Base-by-base conservation (phyloP, 2,329 filamentous ascomycete species). In the Tolypocladium endophyticum region DNA sequence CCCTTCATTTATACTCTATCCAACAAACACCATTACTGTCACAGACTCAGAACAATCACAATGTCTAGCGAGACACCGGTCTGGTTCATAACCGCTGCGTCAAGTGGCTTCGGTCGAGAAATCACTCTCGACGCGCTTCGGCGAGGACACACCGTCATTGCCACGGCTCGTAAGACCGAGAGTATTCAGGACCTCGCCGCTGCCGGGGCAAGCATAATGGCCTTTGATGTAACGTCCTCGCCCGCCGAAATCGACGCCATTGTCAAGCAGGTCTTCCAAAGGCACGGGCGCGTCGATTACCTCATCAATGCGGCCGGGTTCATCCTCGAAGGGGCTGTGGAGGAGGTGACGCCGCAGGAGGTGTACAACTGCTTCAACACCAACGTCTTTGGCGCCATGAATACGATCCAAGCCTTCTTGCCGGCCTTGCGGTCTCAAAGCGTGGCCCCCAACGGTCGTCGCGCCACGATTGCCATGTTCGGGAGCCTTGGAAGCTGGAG, bases 71-170 rank as follows among this genome's bases (percentile, higher is more conserved):
- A 36, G 8, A 4, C 35, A 36, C 35, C 35, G 16, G 38, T 80
- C 36, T 84, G 81, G 80, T 77, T 84, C 69, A 77, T 84, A 65
- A 77, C 76, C 14, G 81, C 79, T 33, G 75, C 75, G 54, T 80
- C 79, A 28, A 79, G 76, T 23, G 81, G 81, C 57, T 78, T 84
- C 61, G 81, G 81, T 8, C 70, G 71, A 6, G 68, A 72, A 8
- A 76, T 83, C 35, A 75, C 76, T 36, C 65, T 73, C 36, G 65
- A 71, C 14, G 76, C 79, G 1, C 72, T 83, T 7, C 66, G 69
- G 2, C 72, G 73, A 35, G 79, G 79, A 35, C 77, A 84, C 66
- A 73, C 69, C 0, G 81, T 81, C 61, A 70, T 83, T 50, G 81
- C 81, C 2, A 80, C 79, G 0, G 76, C 79, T 1, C 78, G 81